These are phyloP conservation scores for Trichosporon faecale DNA, from an alignment of 1,284 basidiomycete genomes.

Conservation along the genomic window DNA sequence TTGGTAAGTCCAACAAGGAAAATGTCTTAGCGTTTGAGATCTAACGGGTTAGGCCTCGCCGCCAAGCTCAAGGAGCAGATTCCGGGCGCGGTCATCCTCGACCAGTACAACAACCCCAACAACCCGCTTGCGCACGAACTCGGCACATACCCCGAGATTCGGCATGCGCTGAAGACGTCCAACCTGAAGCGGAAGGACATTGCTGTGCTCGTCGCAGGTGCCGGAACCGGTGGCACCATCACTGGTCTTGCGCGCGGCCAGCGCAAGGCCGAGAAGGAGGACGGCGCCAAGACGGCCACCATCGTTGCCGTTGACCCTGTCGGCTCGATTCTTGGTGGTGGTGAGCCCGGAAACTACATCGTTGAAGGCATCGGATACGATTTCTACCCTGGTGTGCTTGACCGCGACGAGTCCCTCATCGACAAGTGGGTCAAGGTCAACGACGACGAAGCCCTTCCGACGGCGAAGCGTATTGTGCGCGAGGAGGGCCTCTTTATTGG, in stretches of 20 bases:
- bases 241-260: conserved; percentile 80
- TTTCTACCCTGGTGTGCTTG: conserved; percentile 74
- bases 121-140: conserved; percentile 88
- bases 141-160: conserved; percentile 84
- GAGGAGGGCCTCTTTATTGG: conserved; percentile 86
- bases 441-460: conserved; percentile 76
- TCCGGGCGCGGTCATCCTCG: conserved; percentile 81
- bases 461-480: conserved; percentile 72
- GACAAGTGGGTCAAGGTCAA: conserved; percentile 81
- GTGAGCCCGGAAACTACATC: conserved; percentile 64
- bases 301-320: conserved; percentile 91
- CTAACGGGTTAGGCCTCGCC: conserved; percentile 67
- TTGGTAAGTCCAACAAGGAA: conserved; percentile 63
- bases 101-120: conserved; percentile 72
- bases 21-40: not conserved
- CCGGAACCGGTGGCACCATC: conserved; percentile 93
- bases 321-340: conserved; percentile 74
- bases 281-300: conserved; percentile 27
- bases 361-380: conserved; percentile 91
- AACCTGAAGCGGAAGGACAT: conserved; percentile 58
- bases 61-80: conserved; percentile 72
- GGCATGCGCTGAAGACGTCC: conserved; percentile 53
- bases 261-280: conserved; percentile 58
- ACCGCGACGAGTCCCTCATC: conserved; percentile 46
- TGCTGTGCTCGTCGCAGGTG: conserved; percentile 79